Evolutionary conservation across 164 flowering plant species (phyloP).

Genomic region (Berberis thunbergii): DNA sequence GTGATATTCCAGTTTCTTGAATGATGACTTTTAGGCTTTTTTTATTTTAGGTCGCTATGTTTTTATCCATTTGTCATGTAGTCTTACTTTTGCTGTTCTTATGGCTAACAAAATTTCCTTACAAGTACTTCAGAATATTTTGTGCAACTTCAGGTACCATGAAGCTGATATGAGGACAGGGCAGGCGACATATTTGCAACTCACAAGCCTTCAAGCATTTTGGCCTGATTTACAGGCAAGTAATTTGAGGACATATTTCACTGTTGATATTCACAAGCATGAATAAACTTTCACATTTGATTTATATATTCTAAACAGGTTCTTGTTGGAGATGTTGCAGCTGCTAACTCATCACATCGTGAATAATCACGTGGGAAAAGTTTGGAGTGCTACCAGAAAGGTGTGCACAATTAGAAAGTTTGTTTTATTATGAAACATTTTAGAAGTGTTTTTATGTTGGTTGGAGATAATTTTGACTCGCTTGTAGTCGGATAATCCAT

Average conservation of each 20-base stretch:
- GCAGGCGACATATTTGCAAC: constrained; percentile 96
- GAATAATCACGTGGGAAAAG: constrained; percentile 92
- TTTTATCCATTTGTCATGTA: no score
- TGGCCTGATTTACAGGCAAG: constrained; percentile 99
- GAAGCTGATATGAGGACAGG: constrained; percentile 99
- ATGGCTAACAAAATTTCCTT: no score
- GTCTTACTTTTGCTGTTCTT: no score
- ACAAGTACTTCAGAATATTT: not conserved
- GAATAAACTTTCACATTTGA: no score
- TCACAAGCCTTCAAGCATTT: constrained; percentile 99
- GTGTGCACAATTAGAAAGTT: constrained; percentile 20
- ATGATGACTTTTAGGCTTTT: no score
- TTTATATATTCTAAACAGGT: no score
- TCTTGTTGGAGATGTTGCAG: constrained; percentile 86
- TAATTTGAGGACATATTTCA: constrained; percentile 4
- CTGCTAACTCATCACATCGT: constrained; percentile 94
- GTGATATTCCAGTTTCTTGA: no score
- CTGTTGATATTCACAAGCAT: no score
- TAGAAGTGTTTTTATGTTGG: not conserved
- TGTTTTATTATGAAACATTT: not conserved
- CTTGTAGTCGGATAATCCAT: no score
- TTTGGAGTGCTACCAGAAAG: constrained; percentile 96
- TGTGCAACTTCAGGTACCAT: constrained; percentile 67
- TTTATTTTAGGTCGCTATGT: no score
- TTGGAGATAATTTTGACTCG: not conserved